A percentile compares a stretch with the other conserved stretches of the same genome.
phyloP scores from a whole-genome alignment of 208 protist genomes.

The Leptomonas seymouri region DNA sequence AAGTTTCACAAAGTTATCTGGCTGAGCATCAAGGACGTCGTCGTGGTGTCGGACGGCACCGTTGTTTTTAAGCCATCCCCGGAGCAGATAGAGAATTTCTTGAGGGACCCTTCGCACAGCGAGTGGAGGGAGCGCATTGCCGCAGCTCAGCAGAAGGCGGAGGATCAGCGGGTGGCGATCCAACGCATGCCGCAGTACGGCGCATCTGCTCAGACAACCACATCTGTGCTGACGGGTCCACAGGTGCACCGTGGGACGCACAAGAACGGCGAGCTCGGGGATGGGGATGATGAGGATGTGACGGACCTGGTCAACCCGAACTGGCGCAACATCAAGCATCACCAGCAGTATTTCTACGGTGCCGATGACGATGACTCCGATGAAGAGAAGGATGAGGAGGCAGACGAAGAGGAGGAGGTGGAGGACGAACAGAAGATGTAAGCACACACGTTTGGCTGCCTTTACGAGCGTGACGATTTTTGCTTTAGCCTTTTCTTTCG shows the following conservation, averaged over 20 bases:
- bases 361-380: slow-evolving; percentile 57
- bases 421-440: background rate
- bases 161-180: slow-evolving; percentile 39
- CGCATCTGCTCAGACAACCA: slow-evolving; percentile 56
- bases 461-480: no score
- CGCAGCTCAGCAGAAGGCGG: slow-evolving; percentile 43
- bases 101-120: slow-evolving; percentile 38
- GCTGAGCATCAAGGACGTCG: slow-evolving; percentile 74
- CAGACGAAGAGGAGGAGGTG: slow-evolving; percentile 22
- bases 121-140: slow-evolving; percentile 48
- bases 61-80: slow-evolving; percentile 81
- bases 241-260: slow-evolving; percentile 11
- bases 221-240: slow-evolving; percentile 42
- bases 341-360: slow-evolving; percentile 75
- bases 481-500: no score
- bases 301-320: slow-evolving; percentile 69
- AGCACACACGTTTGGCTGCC: no score
- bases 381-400: slow-evolving; percentile 46
- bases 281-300: slow-evolving; percentile 15
- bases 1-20: slow-evolving; percentile 93
- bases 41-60: slow-evolving; percentile 64
- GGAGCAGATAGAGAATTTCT: slow-evolving; percentile 72
- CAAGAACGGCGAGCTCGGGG: slow-evolving; percentile 4
- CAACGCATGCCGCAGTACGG: slow-evolving; percentile 58
- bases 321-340: slow-evolving; percentile 75